These are phyloP conservation scores for Talaromyces adpressus DNA, from an alignment of 495 filamentous ascomycete species.

Conservation along the genomic window DNA sequence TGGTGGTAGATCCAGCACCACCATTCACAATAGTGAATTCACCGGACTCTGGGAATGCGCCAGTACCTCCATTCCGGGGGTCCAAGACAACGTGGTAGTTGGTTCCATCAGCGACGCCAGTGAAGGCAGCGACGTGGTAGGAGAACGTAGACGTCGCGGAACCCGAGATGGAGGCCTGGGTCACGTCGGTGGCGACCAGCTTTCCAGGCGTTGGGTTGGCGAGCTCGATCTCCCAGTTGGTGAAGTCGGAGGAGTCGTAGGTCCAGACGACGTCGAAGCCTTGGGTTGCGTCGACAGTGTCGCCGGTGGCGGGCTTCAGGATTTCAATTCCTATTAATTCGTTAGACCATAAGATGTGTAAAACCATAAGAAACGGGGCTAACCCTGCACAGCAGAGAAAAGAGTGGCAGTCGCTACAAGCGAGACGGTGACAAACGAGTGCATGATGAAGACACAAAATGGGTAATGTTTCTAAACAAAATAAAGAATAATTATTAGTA, in stretches of 20 bases:
- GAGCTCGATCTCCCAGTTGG: conserved; percentile 10
- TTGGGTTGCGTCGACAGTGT: conserved; percentile 6
- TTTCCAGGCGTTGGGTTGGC: neutral
- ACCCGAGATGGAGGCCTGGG: neutral
- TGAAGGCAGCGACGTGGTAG: conserved; percentile 1
- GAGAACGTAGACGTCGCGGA: neutral
- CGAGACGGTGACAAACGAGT: conserved; percentile 4
- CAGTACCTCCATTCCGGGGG: conserved; percentile 2
- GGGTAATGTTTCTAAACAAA: neutral
- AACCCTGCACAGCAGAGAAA: conserved; percentile 6
- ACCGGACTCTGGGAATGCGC: conserved; percentile 1
- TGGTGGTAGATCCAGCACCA: neutral
- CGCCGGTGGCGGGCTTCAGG: conserved; percentile 2
- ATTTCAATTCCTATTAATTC: neutral
- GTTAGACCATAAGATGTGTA: neutral
- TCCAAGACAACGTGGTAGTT: conserved; percentile 5
- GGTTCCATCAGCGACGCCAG: conserved; percentile 1
- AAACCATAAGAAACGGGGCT: neutral
- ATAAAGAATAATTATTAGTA: neutral
- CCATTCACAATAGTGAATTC: conserved; percentile 8
- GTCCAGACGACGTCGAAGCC: conserved; percentile 9
- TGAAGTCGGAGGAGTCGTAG: conserved; percentile 8
- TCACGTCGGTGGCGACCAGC: conserved; percentile 6
- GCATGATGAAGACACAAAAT: neutral
- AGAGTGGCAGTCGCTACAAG: conserved; percentile 6